Percentiles rank a stretch among this genome's conserved stretches.
Conservation (phyloP, 2,329 filamentous ascomycete genomes). For the Fusarium globosum region DNA sequence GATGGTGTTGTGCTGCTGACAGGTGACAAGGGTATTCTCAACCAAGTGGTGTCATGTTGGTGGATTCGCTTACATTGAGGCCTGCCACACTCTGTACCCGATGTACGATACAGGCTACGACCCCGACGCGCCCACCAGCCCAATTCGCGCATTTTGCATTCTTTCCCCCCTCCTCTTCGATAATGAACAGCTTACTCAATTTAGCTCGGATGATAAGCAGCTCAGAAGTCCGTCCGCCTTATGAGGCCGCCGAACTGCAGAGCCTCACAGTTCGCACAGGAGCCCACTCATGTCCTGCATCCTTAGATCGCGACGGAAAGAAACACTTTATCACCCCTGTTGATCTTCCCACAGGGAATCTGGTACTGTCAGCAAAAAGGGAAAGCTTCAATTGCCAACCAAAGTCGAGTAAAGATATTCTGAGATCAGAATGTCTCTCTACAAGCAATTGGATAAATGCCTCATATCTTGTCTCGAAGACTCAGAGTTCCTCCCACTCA, state of each 20-base stretch:
- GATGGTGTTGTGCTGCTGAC: conserved; percentile 1
- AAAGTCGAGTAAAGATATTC: background rate
- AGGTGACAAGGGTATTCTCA: background rate
- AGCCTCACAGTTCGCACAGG: conserved; percentile 3
- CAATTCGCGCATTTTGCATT: background rate
- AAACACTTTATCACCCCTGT: background rate
- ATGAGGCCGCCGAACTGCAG: background rate
- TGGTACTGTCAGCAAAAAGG: background rate
- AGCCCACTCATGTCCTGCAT: background rate
- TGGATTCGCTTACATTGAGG: background rate
- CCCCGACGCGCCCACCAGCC: background rate
- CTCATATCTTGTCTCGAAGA: background rate
- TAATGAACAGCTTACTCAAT: background rate
- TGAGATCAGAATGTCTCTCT: background rate
- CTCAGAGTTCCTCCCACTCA: background rate
- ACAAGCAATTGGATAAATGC: background rate
- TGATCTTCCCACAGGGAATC: background rate
- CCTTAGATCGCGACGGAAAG: fast-evolving
- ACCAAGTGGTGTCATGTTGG: background rate
- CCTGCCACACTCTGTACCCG: background rate
- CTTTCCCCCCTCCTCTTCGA: background rate
- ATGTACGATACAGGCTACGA: background rate
- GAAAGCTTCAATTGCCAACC: background rate
- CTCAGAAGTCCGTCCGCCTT: background rate
- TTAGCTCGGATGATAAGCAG: background rate